Evolutionary conservation across 2,329 filamentous ascomycete genomes (phyloP).

Genomic region (Zarea fungicola): DNA sequence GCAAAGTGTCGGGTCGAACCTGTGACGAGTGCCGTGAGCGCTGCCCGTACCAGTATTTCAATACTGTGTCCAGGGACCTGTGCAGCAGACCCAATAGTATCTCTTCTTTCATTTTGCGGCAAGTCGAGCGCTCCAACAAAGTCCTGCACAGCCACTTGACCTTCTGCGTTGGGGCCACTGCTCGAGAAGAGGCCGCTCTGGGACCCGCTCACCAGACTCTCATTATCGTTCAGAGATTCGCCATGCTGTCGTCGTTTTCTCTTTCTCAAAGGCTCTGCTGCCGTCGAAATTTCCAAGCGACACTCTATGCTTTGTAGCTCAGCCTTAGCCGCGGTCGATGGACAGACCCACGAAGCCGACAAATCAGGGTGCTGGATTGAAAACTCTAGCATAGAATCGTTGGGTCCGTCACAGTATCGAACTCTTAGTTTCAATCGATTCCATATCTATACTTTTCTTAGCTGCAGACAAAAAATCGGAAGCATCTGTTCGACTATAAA

Average conservation of each 20-base stretch:
- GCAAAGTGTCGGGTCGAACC: conserved; percentile 20
- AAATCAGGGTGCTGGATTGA: conserved; percentile 33
- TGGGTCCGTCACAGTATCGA: conserved; percentile 13
- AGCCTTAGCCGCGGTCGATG: conserved; percentile 20
- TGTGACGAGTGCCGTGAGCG: conserved; percentile 23
- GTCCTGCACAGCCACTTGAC: neutral
- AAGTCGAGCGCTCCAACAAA: neutral
- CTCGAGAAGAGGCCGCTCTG: neutral
- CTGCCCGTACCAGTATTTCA: conserved; percentile 15
- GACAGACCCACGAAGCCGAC: conserved; percentile 26
- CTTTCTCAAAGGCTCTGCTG: neutral
- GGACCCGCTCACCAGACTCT: neutral
- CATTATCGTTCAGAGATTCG: neutral
- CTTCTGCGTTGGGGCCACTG: neutral
- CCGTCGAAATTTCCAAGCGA: conserved; percentile 20
- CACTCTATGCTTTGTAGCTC: conserved; percentile 24
- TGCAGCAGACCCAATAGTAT: neutral
- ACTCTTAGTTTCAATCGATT: conserved; percentile 25
- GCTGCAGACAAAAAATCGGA: too few relatives aligned
- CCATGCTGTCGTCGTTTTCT: neutral
- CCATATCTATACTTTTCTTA: conserved; percentile 26
- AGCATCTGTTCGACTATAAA: accelerated
- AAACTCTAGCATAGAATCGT: conserved; percentile 23
- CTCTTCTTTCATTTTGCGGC: too few relatives aligned
- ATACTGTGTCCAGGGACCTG: neutral